phyloP scores from a whole-genome alignment of 2,329 filamentous ascomycete genomes.

The Aspergillus sp. region DNA sequence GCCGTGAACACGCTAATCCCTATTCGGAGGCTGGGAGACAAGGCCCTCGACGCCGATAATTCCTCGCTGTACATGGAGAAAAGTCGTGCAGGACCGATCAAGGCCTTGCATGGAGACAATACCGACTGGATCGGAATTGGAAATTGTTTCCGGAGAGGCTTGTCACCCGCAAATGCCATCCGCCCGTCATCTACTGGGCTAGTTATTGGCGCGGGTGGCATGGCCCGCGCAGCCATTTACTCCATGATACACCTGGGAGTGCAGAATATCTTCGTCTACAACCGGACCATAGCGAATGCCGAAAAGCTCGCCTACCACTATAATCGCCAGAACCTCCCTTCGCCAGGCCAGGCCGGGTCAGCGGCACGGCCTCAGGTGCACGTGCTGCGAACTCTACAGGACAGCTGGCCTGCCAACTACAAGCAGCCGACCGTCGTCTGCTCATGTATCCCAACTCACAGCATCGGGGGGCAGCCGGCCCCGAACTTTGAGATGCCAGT shows the following conservation, averaged over 20 bases:
- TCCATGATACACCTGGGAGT: slow-evolving; percentile 43
- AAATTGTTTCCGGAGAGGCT: slow-evolving; percentile 69
- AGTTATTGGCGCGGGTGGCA: slow-evolving; percentile 63
- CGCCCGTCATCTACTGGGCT: slow-evolving; percentile 58
- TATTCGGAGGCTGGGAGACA: slow-evolving; percentile 58
- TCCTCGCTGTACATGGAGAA: slow-evolving; percentile 59
- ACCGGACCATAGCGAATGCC: slow-evolving; percentile 39
- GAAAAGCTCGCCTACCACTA: slow-evolving; percentile 40
- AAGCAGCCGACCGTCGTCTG: slow-evolving; percentile 43
- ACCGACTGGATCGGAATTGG: slow-evolving; percentile 81
- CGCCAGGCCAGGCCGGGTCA: slow-evolving; percentile 19
- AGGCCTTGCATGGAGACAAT: slow-evolving; percentile 74
- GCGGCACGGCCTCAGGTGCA: slow-evolving; percentile 28
- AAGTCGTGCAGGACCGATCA: slow-evolving; percentile 66
- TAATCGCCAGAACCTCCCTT: slow-evolving; percentile 34
- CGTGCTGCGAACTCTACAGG: slow-evolving; percentile 31
- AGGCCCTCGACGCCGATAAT: slow-evolving; percentile 59
- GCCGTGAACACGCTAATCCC: slow-evolving; percentile 77
- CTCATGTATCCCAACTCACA: slow-evolving; percentile 42
- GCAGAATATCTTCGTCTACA: slow-evolving; percentile 42
- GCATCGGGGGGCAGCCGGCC: slow-evolving; percentile 37
- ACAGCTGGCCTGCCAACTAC: slow-evolving; percentile 36
- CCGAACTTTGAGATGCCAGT: slow-evolving; percentile 38
- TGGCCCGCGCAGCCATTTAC: slow-evolving; percentile 46
- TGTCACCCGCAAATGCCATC: slow-evolving; percentile 71